Percentiles rank a stretch among this genome's conserved stretches.
Evolutionary conservation across 176 grass and related monocot species (phyloP).

Genomic region (Bothriochloa decipiens): DNA sequence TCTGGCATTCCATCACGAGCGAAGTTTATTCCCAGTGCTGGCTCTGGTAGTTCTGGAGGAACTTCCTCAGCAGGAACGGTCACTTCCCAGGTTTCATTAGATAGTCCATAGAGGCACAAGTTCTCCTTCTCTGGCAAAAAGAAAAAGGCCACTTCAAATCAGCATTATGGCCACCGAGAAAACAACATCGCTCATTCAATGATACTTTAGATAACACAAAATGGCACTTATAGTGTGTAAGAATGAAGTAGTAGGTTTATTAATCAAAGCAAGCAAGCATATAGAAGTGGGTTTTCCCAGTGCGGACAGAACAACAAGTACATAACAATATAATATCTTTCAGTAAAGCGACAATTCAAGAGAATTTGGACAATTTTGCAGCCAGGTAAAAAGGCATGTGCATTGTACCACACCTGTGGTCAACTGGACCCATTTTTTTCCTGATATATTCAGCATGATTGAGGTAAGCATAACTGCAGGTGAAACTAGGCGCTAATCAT

Average conservation of each 20-base stretch:
- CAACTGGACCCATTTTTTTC: neutral
- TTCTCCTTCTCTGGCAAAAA: conserved; percentile 62
- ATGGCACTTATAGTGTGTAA: neutral
- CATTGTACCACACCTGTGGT: neutral
- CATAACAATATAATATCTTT: neutral
- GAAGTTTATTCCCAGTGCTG: conserved; percentile 80
- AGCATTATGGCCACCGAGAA: neutral
- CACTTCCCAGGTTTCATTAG: conserved; percentile 73
- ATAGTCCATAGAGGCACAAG: conserved; percentile 66
- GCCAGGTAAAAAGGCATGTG: neutral
- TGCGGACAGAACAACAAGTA: neutral
- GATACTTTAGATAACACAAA: neutral
- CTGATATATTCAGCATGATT: neutral
- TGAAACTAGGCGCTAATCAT: neutral
- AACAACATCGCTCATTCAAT: neutral
- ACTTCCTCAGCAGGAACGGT: conserved; percentile 57
- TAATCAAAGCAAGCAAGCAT: conserved; percentile 14
- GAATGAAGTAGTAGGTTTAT: neutral
- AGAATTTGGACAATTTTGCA: neutral
- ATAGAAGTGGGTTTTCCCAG: neutral
- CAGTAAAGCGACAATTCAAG: neutral
- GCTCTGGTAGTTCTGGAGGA: conserved; percentile 76
- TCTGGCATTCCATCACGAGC: conserved; percentile 59
- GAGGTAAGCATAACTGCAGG: neutral
- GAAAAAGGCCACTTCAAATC: conserved; percentile 9